Base-by-base conservation (phyloP, 106 monocot genomes). In the Cymbidium sinense region DNA sequence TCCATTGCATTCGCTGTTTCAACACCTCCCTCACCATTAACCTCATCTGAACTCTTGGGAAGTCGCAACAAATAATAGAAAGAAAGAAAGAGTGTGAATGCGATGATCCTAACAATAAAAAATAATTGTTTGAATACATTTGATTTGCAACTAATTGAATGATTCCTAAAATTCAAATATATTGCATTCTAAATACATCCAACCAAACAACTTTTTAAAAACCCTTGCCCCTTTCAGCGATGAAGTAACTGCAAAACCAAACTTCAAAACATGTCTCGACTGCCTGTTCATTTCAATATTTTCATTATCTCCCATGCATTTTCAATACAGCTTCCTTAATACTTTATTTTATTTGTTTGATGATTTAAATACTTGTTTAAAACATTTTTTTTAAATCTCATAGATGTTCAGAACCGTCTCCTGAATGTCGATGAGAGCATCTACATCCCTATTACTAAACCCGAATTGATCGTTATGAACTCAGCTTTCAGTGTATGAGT, bases 381-480 rank as follows among this genome's bases (percentile, higher is more conserved):
- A 35, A 36, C 36, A 43, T 73, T 25, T 1, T 73, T 39, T 72
- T n/a, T n/a, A n/a, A 25, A 41, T 52, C 33, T 77, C 83, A 27
- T 75, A 96, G 96, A 87, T 88, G 96, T 96, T 76, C 88, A 91
- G 55, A 93, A 96, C 75, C 87, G 88, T 25, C 83, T 91, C 41
- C 31, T 86, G 77, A 96, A 93, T 85, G 86, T 89, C 47, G 91
- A 96, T 82, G 96, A 96, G 79, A 93, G 82, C 86, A 93, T 96
- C 64, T 89, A 96, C 35, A 88, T 96, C 27, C 93, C 96, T 34
- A 84, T 96, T 34, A 84, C 86, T 0, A 93, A 77, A 84, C 89
- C 89, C 31, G 96, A 96, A 79, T 86, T 93, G 43, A 61, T 82
- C 34, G 67, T 96, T 65, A 78, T 96, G 13, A 89, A 86, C 31